These are phyloP conservation scores for Oehlia diaphana DNA, from an alignment of 192 early-diverging fungal genomes.

Conservation along the genomic window DNA sequence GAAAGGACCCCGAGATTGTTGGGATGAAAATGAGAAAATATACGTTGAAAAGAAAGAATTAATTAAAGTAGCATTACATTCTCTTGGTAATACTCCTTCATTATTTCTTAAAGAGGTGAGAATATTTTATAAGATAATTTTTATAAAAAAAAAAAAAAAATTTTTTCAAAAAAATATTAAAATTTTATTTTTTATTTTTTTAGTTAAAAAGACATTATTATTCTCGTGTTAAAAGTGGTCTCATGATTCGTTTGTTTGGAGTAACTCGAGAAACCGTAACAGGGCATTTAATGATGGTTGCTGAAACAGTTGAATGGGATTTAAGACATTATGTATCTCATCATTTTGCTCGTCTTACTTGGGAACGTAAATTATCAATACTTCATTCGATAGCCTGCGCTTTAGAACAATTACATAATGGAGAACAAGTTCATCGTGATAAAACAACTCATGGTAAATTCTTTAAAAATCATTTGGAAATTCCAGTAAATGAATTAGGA, in stretches of 20 bases:
- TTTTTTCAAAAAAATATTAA: no score
- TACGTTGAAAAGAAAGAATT: constrained; percentile 1
- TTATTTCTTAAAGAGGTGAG: constrained; percentile 22
- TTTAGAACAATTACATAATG: background rate
- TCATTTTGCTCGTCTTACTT: constrained; percentile 15
- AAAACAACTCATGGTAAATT: background rate
- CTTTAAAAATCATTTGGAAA: constrained; percentile 22
- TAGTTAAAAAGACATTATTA: constrained; percentile 14
- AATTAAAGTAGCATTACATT: constrained; percentile 21
- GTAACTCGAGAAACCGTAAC: constrained; percentile 14
- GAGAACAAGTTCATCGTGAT: background rate
- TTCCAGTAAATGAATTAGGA: constrained; percentile 14
- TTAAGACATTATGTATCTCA: constrained; percentile 27
- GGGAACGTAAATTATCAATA: constrained; percentile 13
- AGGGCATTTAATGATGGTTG: constrained; percentile 20
- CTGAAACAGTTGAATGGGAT: constrained; percentile 28
- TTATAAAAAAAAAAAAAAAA: no score
- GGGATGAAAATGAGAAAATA: constrained; percentile 7
- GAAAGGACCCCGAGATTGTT: constrained; percentile 10
- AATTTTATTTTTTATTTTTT: no score
- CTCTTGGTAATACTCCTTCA: background rate
- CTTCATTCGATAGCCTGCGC: constrained; percentile 15
- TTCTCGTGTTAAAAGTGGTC: constrained; percentile 2
- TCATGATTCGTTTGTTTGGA: constrained; percentile 26
- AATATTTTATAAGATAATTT: no score